Conservation (phyloP, 2,329 filamentous ascomycete genomes). For the Madurella mycetomatis region DNA sequence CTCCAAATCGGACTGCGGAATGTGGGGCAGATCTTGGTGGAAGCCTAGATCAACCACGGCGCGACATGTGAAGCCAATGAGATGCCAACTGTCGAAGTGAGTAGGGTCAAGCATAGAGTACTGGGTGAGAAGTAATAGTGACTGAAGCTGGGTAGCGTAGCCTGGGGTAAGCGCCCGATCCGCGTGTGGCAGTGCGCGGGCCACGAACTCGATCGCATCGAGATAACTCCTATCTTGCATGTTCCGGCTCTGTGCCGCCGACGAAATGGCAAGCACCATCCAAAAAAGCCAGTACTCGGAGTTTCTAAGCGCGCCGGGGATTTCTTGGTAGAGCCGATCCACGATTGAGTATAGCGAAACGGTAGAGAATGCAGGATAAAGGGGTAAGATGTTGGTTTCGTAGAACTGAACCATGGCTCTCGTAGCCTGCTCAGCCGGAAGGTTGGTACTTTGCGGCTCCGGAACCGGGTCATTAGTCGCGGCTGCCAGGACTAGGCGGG, state of each 20-base stretch:
- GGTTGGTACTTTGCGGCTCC: constrained; percentile 50
- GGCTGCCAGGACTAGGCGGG: constrained; percentile 79
- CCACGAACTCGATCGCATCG: constrained; percentile 53
- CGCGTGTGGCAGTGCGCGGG: constrained; percentile 67
- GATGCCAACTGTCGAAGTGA: constrained; percentile 90
- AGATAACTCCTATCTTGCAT: constrained; percentile 61
- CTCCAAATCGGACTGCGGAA: constrained; percentile 61
- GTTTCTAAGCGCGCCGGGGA: constrained; percentile 56
- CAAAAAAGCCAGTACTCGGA: constrained; percentile 83
- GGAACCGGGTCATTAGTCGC: constrained; percentile 70
- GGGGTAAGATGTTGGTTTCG: constrained; percentile 71
- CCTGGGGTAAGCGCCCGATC: constrained; percentile 83
- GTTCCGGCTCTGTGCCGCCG: constrained; percentile 65
- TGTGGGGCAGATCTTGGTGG: constrained; percentile 81
- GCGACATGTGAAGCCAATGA: constrained; percentile 84
- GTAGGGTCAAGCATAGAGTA: constrained; percentile 87
- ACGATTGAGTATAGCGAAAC: constrained; percentile 72
- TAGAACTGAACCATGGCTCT: constrained; percentile 75
- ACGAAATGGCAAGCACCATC: constrained; percentile 83
- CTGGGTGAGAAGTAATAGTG: constrained; percentile 77
- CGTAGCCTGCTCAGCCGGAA: constrained; percentile 69
- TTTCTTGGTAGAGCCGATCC: constrained; percentile 74
- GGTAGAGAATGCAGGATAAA: constrained; percentile 81
- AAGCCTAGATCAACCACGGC: constrained; percentile 86
- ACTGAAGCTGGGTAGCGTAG: constrained; percentile 80